These are phyloP conservation scores for Carpinus fangiana DNA, from an alignment of 306 rosid species.

Conservation along the genomic window DNA sequence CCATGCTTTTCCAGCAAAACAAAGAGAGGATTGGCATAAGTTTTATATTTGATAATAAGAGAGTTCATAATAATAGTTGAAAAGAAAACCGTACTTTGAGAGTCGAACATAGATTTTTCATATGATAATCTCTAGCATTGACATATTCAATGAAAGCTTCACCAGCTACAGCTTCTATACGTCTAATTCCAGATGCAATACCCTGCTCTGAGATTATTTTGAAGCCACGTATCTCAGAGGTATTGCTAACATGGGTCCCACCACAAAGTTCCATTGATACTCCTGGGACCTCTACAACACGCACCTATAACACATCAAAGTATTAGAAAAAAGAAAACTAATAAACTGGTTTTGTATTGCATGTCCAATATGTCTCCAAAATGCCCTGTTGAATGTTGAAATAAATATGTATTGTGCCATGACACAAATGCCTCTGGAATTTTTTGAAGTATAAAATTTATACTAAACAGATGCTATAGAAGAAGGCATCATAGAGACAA, in stretches of 20 bases:
- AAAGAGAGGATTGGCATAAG: not conserved
- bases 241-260: slow-evolving; percentile 86
- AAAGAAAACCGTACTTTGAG: slow-evolving; percentile 66
- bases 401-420: not conserved
- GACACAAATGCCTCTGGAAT: not conserved
- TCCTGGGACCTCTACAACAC: slow-evolving; percentile 95
- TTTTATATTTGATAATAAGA: slow-evolving; percentile 6
- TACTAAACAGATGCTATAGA: not conserved
- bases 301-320: slow-evolving; percentile 63
- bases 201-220: slow-evolving; percentile 93
- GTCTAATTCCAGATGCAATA: slow-evolving; percentile 90
- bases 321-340: slow-evolving; percentile 13
- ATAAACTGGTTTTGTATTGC: slow-evolving; percentile 1
- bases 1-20: not conserved
- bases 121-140: slow-evolving; percentile 72
- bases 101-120: slow-evolving; percentile 76
- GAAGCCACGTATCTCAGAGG: slow-evolving; percentile 94
- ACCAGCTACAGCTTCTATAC: slow-evolving; percentile 97
- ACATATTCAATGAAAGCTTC: slow-evolving; percentile 88
- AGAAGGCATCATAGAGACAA: not conserved
- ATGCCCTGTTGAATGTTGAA: slow-evolving; percentile 9
- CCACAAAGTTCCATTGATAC: slow-evolving; percentile 98
- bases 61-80: slow-evolving; percentile 6
- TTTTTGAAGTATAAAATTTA: not conserved
- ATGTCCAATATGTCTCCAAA: not conserved